These are phyloP conservation scores for Sporobolomyces pararoseus DNA, from an alignment of 768 basidiomycete genomes.

Conservation along the genomic window DNA sequence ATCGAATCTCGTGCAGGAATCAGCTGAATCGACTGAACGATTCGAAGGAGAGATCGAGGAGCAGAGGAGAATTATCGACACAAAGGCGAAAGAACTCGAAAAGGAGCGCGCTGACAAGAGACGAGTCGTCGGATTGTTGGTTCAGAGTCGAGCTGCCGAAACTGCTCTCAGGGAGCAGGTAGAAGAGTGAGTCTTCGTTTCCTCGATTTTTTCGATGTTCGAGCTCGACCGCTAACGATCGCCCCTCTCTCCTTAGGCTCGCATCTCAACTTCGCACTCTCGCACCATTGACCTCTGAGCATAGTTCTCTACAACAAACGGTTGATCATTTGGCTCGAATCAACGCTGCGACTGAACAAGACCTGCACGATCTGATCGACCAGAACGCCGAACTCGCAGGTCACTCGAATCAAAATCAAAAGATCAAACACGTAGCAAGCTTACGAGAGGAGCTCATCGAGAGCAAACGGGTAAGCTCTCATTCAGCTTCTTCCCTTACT, in stretches of 20 bases:
- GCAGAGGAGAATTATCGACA: constrained; percentile 50
- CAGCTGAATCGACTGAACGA: constrained; percentile 56
- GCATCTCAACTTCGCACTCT: constrained; percentile 64
- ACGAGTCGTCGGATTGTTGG: constrained; percentile 29
- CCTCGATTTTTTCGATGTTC: constrained; percentile 28
- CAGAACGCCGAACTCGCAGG: constrained; percentile 83
- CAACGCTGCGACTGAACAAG: constrained; percentile 74
- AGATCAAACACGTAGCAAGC: constrained; percentile 79
- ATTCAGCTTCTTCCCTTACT: neutral
- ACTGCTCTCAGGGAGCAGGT: constrained; percentile 66
- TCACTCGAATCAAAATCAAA: constrained; percentile 77
- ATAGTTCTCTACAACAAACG: neutral
- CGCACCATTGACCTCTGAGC: constrained; percentile 49
- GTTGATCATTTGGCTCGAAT: constrained; percentile 48
- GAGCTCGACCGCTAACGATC: neutral
- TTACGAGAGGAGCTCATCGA: constrained; percentile 75
- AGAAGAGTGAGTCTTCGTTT: constrained; percentile 65
- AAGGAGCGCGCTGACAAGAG: constrained; percentile 25
- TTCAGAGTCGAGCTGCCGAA: constrained; percentile 53
- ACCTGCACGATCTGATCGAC: constrained; percentile 66
- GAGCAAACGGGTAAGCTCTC: constrained; percentile 66
- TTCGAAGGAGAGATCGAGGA: constrained; percentile 58
- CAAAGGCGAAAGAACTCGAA: constrained; percentile 21
- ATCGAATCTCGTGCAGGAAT: constrained; percentile 8
- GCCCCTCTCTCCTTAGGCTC: constrained; percentile 15